These are phyloP conservation scores for Ogataea polymorpha DNA, from an alignment of 805 yeast species.

Conservation along the genomic window DNA sequence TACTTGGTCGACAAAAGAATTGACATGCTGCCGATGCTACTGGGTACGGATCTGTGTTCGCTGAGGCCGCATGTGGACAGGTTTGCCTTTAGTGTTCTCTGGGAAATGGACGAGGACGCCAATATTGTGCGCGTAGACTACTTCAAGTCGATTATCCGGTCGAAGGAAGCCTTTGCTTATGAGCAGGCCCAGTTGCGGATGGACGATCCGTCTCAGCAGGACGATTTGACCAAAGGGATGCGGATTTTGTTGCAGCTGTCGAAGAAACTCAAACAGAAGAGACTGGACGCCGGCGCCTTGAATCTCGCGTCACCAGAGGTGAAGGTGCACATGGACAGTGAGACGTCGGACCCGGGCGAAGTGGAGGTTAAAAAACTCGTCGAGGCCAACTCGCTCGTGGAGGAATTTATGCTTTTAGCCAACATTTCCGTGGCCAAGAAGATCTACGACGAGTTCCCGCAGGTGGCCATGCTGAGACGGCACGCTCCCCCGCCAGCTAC, in stretches of 20 bases:
- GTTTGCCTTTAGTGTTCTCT: constrained; percentile 89
- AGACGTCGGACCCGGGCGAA: constrained; percentile 93
- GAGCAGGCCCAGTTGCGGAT: constrained; percentile 90
- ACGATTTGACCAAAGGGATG: constrained; percentile 88
- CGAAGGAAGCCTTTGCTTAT: constrained; percentile 92
- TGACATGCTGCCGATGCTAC: constrained; percentile 93
- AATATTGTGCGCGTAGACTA: constrained; percentile 75
- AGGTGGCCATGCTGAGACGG: constrained; percentile 96
- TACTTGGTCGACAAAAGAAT: constrained; percentile 96
- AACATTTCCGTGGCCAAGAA: constrained; percentile 93
- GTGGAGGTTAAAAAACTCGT: constrained; percentile 85
- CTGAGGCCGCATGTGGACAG: constrained; percentile 93
- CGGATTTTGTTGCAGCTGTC: constrained; percentile 77
- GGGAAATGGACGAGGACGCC: constrained; percentile 91
- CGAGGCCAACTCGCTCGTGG: constrained; percentile 94
- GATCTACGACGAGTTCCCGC: constrained; percentile 91
- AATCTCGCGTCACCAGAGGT: constrained; percentile 98
- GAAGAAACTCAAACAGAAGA: constrained; percentile 74
- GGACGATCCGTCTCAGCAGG: constrained; percentile 72
- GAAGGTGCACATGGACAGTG: constrained; percentile 94
- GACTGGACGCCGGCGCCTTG: constrained; percentile 93
- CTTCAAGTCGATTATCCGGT: constrained; percentile 84
- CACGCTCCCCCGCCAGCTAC: constrained; percentile 97
- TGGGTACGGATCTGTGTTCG: constrained; percentile 96
- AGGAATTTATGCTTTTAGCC: constrained; percentile 97